phyloP scores from a whole-genome alignment of 768 basidiomycete species.

The Tephrocybe sp. region DNA sequence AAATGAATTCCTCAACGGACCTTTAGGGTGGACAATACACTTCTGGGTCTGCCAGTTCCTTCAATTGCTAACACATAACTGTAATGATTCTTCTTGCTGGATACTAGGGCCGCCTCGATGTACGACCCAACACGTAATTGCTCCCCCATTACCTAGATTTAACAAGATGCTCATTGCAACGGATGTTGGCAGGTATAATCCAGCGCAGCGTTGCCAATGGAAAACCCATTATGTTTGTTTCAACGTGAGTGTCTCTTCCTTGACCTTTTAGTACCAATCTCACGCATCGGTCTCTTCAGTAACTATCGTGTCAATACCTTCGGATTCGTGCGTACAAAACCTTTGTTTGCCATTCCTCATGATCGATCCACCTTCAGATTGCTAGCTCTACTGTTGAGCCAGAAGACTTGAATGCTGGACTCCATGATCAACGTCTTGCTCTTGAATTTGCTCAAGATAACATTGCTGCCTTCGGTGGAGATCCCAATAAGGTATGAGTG shows the following conservation, averaged over 20 bases:
- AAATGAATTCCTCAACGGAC: background rate
- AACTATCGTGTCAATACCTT: slow-evolving; percentile 60
- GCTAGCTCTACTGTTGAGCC: slow-evolving; percentile 42
- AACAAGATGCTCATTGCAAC: background rate
- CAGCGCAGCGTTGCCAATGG: slow-evolving; percentile 40
- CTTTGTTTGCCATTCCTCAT: background rate
- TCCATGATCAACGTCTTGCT: slow-evolving; percentile 58
- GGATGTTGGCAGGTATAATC: slow-evolving; percentile 36
- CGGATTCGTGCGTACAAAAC: slow-evolving; percentile 41
- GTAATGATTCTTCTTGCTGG: background rate
- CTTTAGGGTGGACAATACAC: slow-evolving; percentile 50
- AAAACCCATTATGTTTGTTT: slow-evolving; percentile 59
- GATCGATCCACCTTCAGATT: slow-evolving; percentile 28
- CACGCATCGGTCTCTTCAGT: slow-evolving; percentile 22
- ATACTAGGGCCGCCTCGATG: slow-evolving; percentile 42
- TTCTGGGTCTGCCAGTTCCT: slow-evolving; percentile 27
- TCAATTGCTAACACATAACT: background rate
- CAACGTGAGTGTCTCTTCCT: slow-evolving; percentile 32
- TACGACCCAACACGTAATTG: slow-evolving; percentile 46
- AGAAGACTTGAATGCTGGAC: slow-evolving; percentile 54
- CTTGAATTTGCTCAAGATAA: slow-evolving; percentile 64
- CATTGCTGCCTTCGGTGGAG: slow-evolving; percentile 62
- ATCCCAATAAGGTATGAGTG: slow-evolving; percentile 44
- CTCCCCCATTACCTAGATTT: background rate
- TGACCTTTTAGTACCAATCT: background rate